A percentile compares a stretch with the other conserved stretches of the same genome.
phyloP scores from a whole-genome alignment of 805 yeast species.

The Lipomyces yamanashiensis region DNA sequence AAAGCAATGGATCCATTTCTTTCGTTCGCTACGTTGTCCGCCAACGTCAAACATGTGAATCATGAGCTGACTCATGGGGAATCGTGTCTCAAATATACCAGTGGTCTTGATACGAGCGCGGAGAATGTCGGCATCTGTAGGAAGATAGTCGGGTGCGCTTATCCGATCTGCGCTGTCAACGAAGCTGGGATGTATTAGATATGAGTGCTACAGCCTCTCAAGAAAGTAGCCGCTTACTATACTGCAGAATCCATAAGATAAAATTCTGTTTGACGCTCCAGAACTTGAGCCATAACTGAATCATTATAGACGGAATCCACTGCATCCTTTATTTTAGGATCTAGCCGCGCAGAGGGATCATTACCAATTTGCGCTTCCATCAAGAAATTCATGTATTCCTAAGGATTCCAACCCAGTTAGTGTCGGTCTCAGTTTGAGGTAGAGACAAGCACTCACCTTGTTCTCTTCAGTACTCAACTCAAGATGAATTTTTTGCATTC shows the following conservation, averaged over 20 bases:
- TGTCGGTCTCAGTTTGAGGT: neutral
- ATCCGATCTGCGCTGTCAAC: slow-evolving; percentile 69
- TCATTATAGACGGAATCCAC: slow-evolving; percentile 60
- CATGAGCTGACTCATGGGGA: slow-evolving; percentile 70
- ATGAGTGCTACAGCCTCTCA: neutral
- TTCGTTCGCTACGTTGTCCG: slow-evolving; percentile 93
- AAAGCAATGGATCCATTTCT: slow-evolving; percentile 96
- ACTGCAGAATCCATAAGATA: slow-evolving; percentile 83
- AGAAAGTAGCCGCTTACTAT: slow-evolving; percentile 48
- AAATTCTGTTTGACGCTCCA: slow-evolving; percentile 67
- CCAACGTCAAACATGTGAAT: slow-evolving; percentile 84
- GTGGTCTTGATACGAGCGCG: slow-evolving; percentile 91
- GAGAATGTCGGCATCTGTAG: slow-evolving; percentile 75
- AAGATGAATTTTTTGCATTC: slow-evolving; percentile 42
- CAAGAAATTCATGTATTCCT: slow-evolving; percentile 17
- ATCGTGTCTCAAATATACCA: slow-evolving; percentile 83
- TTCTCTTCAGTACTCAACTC: slow-evolving; percentile 7
- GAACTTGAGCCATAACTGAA: slow-evolving; percentile 60
- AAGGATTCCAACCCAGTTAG: slow-evolving; percentile 10
- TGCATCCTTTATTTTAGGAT: slow-evolving; percentile 54
- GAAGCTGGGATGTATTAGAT: slow-evolving; percentile 49
- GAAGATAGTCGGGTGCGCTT: slow-evolving; percentile 63
- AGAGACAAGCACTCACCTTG: slow-evolving; percentile 1
- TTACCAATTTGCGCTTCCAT: slow-evolving; percentile 40
- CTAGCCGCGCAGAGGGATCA: slow-evolving; percentile 59